A percentile compares a stretch with the other conserved stretches of the same genome.
Conservation (phyloP, 176 grass and related monocot genomes). For the Bromus sterilis region DNA sequence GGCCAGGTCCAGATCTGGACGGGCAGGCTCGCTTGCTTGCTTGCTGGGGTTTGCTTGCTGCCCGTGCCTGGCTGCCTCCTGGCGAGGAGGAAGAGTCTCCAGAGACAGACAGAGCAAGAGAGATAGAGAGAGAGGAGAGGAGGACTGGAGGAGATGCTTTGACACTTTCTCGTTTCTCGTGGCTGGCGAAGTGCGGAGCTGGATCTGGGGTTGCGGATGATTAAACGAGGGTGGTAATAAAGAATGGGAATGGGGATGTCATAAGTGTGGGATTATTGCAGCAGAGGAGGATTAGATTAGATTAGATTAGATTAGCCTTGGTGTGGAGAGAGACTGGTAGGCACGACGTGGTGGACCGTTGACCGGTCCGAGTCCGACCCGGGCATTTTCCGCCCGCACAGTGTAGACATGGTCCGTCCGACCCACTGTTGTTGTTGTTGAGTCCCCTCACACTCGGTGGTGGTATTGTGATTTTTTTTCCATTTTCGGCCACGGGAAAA, state of each 20-base stretch:
- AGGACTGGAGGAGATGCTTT: constrained; percentile 7
- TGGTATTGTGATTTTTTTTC: neutral
- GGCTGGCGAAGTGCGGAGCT: neutral
- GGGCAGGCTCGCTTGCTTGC: neutral
- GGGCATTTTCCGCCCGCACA: neutral
- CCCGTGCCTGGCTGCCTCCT: neutral
- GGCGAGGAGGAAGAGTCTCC: neutral
- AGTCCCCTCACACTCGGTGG: too few species aligned
- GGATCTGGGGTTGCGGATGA: neutral
- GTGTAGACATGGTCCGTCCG: neutral
- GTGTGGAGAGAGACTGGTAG: neutral
- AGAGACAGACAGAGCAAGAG: neutral
- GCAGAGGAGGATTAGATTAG: too few species aligned
- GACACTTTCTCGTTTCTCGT: constrained; percentile 1
- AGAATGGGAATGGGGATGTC: neutral
- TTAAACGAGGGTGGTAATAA: neutral
- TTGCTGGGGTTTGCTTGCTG: neutral
- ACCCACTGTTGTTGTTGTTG: neutral
- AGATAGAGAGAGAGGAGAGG: neutral
- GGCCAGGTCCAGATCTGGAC: neutral
- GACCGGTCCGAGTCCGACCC: neutral
- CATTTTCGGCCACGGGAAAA: neutral
- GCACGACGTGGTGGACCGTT: neutral
- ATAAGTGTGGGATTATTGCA: neutral
- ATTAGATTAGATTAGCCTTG: neutral